Conservation (phyloP, 495 filamentous ascomycete genomes). For the Stereocaulon alpinum region DNA sequence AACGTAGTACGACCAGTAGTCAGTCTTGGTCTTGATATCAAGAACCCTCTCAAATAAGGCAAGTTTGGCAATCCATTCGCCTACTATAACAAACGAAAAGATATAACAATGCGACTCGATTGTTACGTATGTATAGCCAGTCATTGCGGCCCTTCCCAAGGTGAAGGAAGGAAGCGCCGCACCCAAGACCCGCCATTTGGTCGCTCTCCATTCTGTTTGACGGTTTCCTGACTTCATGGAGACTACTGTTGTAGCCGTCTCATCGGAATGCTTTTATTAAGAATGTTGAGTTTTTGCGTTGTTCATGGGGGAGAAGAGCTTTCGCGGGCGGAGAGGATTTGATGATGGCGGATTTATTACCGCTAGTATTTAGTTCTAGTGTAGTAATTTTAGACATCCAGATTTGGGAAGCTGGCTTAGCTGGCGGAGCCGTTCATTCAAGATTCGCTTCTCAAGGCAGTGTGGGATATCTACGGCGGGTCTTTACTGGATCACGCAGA, state of each 20-base stretch:
- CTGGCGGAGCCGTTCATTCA: not conserved
- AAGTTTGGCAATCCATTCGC: too few relatives aligned
- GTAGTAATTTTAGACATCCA: not conserved
- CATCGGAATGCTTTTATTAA: conserved; percentile 52
- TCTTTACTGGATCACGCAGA: too few relatives aligned
- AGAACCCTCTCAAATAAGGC: too few relatives aligned
- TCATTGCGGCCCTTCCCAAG: conserved; percentile 58
- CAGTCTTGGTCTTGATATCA: too few relatives aligned
- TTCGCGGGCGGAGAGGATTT: not conserved
- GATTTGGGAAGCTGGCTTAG: not conserved
- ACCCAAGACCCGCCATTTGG: conserved; percentile 55
- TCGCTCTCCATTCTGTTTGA: conserved; percentile 55
- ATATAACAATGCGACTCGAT: not conserved
- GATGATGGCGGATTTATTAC: not conserved
- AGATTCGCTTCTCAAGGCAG: too few relatives aligned
- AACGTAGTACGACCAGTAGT: too few relatives aligned
- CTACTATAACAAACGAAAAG: not conserved
- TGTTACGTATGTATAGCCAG: conserved; percentile 45
- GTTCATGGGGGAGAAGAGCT: conserved; percentile 47
- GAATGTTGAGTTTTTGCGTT: conserved; percentile 58
- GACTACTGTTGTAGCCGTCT: conserved; percentile 31
- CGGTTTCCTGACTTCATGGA: conserved; percentile 56
- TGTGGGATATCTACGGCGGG: too few relatives aligned
- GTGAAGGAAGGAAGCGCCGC: conserved; percentile 42
- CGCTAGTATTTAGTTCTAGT: not conserved